Conservation (phyloP, 2,329 filamentous ascomycete genomes). For the Fusarium foetens region DNA sequence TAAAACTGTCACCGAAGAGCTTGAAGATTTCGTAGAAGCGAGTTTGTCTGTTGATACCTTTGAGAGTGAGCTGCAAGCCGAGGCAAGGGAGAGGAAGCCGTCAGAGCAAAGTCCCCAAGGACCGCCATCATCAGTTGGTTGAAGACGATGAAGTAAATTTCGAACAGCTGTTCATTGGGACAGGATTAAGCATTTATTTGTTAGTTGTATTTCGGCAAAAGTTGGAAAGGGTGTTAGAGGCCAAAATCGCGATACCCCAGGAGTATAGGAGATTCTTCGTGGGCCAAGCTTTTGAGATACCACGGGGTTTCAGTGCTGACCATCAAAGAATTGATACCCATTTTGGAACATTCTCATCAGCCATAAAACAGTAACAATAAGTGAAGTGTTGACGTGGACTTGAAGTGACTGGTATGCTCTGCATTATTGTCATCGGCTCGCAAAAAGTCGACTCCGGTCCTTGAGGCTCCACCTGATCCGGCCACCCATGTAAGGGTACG, state of each 20-base stretch:
- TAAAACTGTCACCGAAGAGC: constrained; percentile 93
- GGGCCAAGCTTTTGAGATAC: constrained; percentile 8
- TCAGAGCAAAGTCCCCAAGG: constrained; percentile 42
- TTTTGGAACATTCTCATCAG: neutral
- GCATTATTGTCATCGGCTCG: constrained; percentile 34
- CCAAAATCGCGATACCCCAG: constrained; percentile 15
- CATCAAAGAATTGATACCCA: neutral
- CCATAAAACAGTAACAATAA: neutral
- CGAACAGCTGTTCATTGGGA: neutral
- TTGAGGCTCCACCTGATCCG: constrained; percentile 36
- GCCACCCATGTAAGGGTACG: constrained; percentile 32
- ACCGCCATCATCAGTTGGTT: constrained; percentile 36
- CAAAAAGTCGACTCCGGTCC: constrained; percentile 45
- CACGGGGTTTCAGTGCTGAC: constrained; percentile 1
- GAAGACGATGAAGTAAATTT: neutral
- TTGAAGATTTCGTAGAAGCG: constrained; percentile 95
- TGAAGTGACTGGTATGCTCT: constrained; percentile 14
- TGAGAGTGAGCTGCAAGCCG: constrained; percentile 64
- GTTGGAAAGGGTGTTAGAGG: neutral
- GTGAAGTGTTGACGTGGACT: constrained; percentile 12
- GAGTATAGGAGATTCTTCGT: constrained; percentile 2
- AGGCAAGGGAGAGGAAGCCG: constrained; percentile 57
- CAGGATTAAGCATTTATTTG: neutral
- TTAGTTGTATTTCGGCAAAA: neutral
- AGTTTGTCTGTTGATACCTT: constrained; percentile 86